Evolutionary conservation across 306 rosid genomes (phyloP), one percentile per base, ranked within the genome.

Genomic region (Herpetospermum pedunculosum): DNA sequence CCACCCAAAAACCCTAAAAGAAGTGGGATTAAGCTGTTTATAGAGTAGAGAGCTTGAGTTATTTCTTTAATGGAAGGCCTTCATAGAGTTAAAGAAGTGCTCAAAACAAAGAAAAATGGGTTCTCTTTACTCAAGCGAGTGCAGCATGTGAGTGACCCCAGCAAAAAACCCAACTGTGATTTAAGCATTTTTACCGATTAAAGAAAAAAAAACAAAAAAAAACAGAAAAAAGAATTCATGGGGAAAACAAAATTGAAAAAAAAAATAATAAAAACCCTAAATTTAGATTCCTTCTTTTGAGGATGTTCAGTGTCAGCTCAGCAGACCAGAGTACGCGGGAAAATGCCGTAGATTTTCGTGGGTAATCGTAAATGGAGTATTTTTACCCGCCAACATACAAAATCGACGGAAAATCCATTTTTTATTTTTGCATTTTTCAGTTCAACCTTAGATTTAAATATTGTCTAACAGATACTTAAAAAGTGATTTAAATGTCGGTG

Each of bases 11-110:
- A 75, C 79, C 75, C 75, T 72, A 62, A 53, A 52, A 73, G 70
- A 48, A 54, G 77, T 23, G 80, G 37, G 16, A 43, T 40, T 62
- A 52, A 49, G 41, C 76, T 46, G 46, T 52, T 15, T 4, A 52
- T 50, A 54, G 49, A 73, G 81, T 72, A 30, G 12, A 55, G 48
- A 52, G 23, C 41, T 37, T 12, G 21, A 68, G 73, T 25, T 41
- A 21, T 44, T 78, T 80, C 72, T 79, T 84, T 84, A 87, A 84
- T 76, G 81, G 7, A 76, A 81, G 72, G 76, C 60, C 52, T 67
- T n/a, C n/a, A n/a, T n/a, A n/a, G n/a, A n/a, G n/a, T n/a, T n/a
- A n/a, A n/a, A 71, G 72, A n/a, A 8, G 26, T 26, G 57, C 74
- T 70, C 37, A 79, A 69, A 63, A 49, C 35, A 68, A 68, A 65